Evolutionary conservation across 2,329 filamentous ascomycete species (phyloP).

Genomic region (Calcarisporium arbuscula): DNA sequence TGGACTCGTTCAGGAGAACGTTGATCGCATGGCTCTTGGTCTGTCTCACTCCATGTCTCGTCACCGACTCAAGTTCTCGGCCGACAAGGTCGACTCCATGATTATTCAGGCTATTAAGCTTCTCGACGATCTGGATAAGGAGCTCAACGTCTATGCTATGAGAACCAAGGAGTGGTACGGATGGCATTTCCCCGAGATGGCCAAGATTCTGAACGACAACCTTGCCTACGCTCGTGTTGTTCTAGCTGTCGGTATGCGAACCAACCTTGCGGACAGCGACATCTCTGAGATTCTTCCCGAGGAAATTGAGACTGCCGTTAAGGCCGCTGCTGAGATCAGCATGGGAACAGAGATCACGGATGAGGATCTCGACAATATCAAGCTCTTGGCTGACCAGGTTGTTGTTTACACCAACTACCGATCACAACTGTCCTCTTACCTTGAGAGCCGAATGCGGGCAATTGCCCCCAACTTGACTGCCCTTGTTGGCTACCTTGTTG

Average conservation of each 20-base stretch:
- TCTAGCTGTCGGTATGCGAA: constrained; percentile 80
- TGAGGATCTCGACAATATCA: constrained; percentile 89
- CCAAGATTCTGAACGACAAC: constrained; percentile 96
- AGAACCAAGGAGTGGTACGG: constrained; percentile 99
- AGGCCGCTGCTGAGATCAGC: constrained; percentile 89
- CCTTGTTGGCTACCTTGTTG: constrained; percentile 87
- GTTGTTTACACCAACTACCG: constrained; percentile 89
- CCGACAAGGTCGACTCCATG: constrained; percentile 99
- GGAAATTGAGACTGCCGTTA: constrained; percentile 86
- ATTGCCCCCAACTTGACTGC: constrained; percentile 94
- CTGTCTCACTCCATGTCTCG: constrained; percentile 94
- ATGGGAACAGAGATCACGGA: constrained; percentile 98
- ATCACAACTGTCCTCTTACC: constrained; percentile 78
- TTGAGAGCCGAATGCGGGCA: constrained; percentile 89
- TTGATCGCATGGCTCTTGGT: constrained; percentile 92
- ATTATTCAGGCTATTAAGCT: constrained; percentile 95
- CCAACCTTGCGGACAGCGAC: constrained; percentile 68
- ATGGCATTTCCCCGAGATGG: constrained; percentile 99
- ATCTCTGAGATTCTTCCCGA: constrained; percentile 89
- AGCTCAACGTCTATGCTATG: constrained; percentile 98
- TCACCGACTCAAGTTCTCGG: constrained; percentile 97
- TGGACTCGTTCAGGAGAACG: constrained; percentile 74
- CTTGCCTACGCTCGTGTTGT: constrained; percentile 87
- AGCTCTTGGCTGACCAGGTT: constrained; percentile 86
- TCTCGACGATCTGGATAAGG: constrained; percentile 95